Base-by-base conservation (phyloP, 192 early-diverging fungal genomes). In the Radiomyces spectabilis region DNA sequence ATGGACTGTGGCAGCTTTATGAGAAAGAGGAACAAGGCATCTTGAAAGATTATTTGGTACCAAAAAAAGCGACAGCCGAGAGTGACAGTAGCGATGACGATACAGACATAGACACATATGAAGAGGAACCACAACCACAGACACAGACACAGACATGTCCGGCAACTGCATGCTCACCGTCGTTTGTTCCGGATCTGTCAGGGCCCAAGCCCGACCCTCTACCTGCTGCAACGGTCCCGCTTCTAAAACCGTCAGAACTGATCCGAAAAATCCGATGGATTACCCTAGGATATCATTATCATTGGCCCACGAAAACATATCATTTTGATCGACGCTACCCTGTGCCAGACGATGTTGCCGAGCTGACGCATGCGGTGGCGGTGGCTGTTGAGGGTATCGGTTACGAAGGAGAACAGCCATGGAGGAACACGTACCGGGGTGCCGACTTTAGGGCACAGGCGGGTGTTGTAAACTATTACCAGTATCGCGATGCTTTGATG, bases 401-500 rank as follows among this genome's bases (percentile, higher is more conserved):
- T 7, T 59, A 60, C 48, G 8, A 15, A 50, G 5, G 40, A 51
- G 3, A 45, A 46, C 13, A 42, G 31, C 25, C 18, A 25, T 61
- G 53, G 46, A 18, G 68, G 5, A 91, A 87, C 43, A 59, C 54
- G 0, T 93, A 88, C 54, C 35, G 70, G 8, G 75, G 71, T 9
- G 47, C 67, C 2, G 38, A 75, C 33, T 95, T 80, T 61, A 71
- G 57, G 25, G 75, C 90, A 42, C 87, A 98, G 60, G 96, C 93
- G 3, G 96, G 94, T 2, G 91, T 98, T 0, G 62, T 98, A 27
- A 98, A 98, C 66, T 95, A 87, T 58, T 98, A 98, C 59, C 84
- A 88, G 32, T 68, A 79, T 40, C 74, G 80, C 21, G 87, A 94
- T 53, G 70, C 85, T 4, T 71, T 98, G 60, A 94, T 88, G 70